Conservation (phyloP, 1,284 basidiomycete genomes). For the Heterobasidion parviporum region DNA sequence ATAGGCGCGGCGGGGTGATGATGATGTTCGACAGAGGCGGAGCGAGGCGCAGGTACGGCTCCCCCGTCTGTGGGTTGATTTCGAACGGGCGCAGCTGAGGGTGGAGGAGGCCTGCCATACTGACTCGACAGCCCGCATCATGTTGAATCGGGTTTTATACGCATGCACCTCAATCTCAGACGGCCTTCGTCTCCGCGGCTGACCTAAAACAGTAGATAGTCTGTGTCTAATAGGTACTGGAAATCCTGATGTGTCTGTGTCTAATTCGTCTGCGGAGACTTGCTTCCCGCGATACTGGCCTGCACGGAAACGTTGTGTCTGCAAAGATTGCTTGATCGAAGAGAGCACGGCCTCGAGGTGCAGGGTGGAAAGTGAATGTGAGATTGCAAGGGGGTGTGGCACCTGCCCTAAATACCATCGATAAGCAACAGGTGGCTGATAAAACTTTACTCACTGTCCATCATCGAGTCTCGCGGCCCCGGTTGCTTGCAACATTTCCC, state of each 20-base stretch:
- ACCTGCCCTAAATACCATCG: conserved; percentile 7
- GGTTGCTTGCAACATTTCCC: conserved; percentile 2
- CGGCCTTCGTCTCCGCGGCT: too few relatives aligned
- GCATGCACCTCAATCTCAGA: too few relatives aligned
- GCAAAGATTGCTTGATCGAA: too few relatives aligned
- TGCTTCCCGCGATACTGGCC: too few relatives aligned
- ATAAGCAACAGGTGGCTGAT: conserved; percentile 5
- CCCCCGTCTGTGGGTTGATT: conserved; percentile 33
- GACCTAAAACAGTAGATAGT: too few relatives aligned
- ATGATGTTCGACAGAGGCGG: conserved; percentile 44
- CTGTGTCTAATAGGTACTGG: too few relatives aligned
- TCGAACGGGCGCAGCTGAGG: conserved; percentile 32
- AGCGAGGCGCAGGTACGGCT: conserved; percentile 44
- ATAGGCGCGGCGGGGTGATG: conserved; percentile 45
- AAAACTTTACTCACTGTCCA: conserved; percentile 6
- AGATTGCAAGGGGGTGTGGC: neutral
- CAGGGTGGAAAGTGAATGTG: neutral
- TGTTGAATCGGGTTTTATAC: neutral
- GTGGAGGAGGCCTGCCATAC: neutral
- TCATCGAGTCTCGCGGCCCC: conserved; percentile 1
- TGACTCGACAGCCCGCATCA: neutral
- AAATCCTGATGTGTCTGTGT: too few relatives aligned
- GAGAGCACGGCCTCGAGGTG: too few relatives aligned
- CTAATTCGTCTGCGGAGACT: too few relatives aligned
- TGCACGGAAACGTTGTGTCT: too few relatives aligned